These are phyloP conservation scores for Inonotus obliquus DNA, from an alignment of 1,284 basidiomycete species.

Conservation along the genomic window DNA sequence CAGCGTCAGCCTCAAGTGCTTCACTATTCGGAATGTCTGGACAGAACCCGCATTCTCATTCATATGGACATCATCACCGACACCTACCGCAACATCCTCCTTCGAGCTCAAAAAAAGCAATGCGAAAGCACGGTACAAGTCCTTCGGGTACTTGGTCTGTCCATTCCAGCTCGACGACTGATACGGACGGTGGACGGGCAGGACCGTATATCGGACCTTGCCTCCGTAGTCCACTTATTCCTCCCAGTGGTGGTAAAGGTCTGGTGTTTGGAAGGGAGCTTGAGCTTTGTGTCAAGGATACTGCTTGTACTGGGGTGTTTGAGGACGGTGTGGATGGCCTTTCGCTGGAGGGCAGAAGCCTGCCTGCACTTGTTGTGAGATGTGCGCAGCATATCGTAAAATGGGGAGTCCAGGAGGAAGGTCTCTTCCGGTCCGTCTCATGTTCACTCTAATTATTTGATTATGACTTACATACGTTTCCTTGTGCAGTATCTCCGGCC, in stretches of 20 bases:
- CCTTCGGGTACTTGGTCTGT: slow-evolving; percentile 56
- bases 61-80: neutral
- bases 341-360: slow-evolving; percentile 46
- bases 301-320: slow-evolving; percentile 35
- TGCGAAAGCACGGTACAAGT: slow-evolving; percentile 32
- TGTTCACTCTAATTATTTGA: neutral
- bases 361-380: slow-evolving; percentile 72
- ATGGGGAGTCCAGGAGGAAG: slow-evolving; percentile 82
- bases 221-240: slow-evolving; percentile 46
- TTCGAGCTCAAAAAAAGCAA: slow-evolving; percentile 8
- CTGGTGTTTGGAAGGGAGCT: slow-evolving; percentile 65
- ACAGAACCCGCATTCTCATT: neutral
- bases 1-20: slow-evolving; percentile 6
- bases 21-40: slow-evolving; percentile 6
- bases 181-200: slow-evolving; percentile 41
- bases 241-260: slow-evolving; percentile 30
- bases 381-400: slow-evolving; percentile 76
- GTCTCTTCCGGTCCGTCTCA: slow-evolving; percentile 64
- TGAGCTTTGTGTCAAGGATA: slow-evolving; percentile 53
- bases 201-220: slow-evolving; percentile 52
- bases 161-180: slow-evolving; percentile 42
- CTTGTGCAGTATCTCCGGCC: slow-evolving; percentile 59
- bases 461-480: neutral
- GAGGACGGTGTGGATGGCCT: slow-evolving; percentile 21
- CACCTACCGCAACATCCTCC: neutral